Base-by-base conservation (phyloP, 2,329 filamentous ascomycete species). In the Trichoderma sp. region DNA sequence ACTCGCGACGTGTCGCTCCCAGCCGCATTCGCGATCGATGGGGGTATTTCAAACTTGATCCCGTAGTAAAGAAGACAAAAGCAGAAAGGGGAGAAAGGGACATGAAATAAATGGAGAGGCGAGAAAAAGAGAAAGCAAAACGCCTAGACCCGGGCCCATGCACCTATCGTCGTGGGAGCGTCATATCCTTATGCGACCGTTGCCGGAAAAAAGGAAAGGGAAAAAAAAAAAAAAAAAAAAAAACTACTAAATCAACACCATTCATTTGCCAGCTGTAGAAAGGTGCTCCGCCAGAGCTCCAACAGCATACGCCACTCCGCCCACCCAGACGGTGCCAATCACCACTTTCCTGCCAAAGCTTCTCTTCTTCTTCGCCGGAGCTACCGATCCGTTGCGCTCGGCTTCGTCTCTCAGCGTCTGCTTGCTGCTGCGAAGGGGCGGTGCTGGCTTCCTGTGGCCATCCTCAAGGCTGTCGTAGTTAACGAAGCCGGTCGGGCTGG, bases 401-500 rank as follows among this genome's bases (percentile, higher is more conserved):
- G 80, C 77, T 70, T 86, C 82, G 64, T 85, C 83, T 64, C 85
- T 81, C 22, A 61, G 45, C 15, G 35, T 27, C 17, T 67, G 45
- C 59, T 82, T 80, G 68, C 79, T 80, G 45, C 82, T 81, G 37
- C 67, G 60, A 29, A 58, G 80, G 37, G 79, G 76, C 13, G 80
- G 76, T 10, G 75, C 72, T 4, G 76, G 77, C 67, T 77, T 78
- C 15, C 75, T 70, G 17, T 64, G 48, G 2, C 68, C 54, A n/a
- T 69, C 65, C 45, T 74, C 75, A 8, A 77, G 75, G 53, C 75
- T 71, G n/a, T 70, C 85, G 71, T 89, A 86, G 70, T 89, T 89
- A 52, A 90, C 85, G 72, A 88, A 90, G 0, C 87, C 88, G 1
- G 88, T 90, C 1, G 88, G 88, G 37, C 85, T 88, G 19, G 87